phyloP scores from a whole-genome alignment of 2,329 filamentous ascomycete species.

The Penicillium sp. region DNA sequence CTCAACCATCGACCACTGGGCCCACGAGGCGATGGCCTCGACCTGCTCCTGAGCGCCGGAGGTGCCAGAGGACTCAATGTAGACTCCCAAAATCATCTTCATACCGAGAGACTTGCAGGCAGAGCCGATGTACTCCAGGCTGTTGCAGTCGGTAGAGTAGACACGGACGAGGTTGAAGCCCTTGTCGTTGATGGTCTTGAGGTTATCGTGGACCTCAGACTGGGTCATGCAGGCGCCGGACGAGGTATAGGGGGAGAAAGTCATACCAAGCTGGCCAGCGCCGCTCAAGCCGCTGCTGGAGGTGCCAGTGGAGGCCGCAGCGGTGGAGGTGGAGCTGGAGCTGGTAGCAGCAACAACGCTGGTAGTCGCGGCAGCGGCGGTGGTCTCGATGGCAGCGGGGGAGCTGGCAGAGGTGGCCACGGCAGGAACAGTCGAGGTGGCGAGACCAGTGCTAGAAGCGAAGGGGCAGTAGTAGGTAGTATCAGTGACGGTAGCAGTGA shows the following conservation, averaged over 20 bases:
- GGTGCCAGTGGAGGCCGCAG: constrained; percentile 19
- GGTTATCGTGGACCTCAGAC: constrained; percentile 58
- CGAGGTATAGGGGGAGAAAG: constrained; percentile 72
- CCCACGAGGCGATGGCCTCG: constrained; percentile 68
- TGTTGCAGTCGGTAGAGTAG: constrained; percentile 90
- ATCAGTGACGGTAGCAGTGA: constrained; percentile 67
- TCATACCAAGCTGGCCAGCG: constrained; percentile 65
- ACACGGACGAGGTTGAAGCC: constrained; percentile 73
- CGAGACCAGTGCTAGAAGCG: constrained; percentile 42
- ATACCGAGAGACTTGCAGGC: constrained; percentile 66
- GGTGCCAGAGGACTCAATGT: constrained; percentile 64
- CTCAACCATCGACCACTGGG: constrained; percentile 70
- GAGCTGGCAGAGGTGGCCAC: constrained; percentile 23
- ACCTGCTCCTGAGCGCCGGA: constrained; percentile 71
- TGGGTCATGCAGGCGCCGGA: constrained; percentile 62
- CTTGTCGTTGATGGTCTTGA: constrained; percentile 59
- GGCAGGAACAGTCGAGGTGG: constrained; percentile 10
- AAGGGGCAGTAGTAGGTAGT: constrained; percentile 71
- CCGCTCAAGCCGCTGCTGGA: constrained; percentile 32
- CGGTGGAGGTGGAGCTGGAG: constrained; percentile 12
- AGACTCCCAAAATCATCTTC: constrained; percentile 83
- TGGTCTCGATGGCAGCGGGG: constrained; percentile 18
- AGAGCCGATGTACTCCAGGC: constrained; percentile 70
- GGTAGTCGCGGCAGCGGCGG: constrained; percentile 7
- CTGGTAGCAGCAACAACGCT: constrained; percentile 17